Evolutionary conservation across 192 early-diverging fungal genomes (phyloP), one percentile per base, ranked within the genome.

Genomic region (Podila epigama): DNA sequence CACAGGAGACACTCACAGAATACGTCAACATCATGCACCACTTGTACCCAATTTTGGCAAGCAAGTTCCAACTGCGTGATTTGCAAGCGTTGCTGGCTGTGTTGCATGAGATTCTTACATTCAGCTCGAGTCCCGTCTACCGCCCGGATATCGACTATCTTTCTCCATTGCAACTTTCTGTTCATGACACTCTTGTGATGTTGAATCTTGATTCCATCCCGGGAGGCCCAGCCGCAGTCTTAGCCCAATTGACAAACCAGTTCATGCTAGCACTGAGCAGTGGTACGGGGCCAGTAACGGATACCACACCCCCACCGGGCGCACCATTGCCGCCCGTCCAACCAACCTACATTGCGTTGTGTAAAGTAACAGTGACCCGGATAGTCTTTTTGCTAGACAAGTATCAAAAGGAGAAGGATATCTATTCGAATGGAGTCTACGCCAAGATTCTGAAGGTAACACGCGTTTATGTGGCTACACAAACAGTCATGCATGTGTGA

Each of bases 321-420:
- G 10, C 22, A 10, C 48, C 5, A 53, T n/a, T n/a, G n/a, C 68
- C 5, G 32, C 60, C 75, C 37, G 64, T 78, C 0, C 73, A 69
- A 4, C 80, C 89, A 20, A 95, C 94, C 0, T 95, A 90, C 66
- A 92, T 95, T 83, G 87, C 90, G 1, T 69, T 96, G 4, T 86
- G 89, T 42, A 93, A 93, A 58, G 86, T 75, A 20, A 84, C 80
- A 15, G 86, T 92, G 60, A 69, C 79, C 25, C 62, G 79, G 18
- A 83, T 92, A 13, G 81, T 84, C 2, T 73, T 77, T 54, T 39
- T 89, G 16, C 89, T 92, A 50, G 86, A 88, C 15, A 72, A 69
- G 11, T 86, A 88, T 73, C 77, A 81, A 13, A 58, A 68, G 0
- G 66, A 84, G 27, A 60, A 73, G 16, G 81, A 63, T 12, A 54